Base-by-base conservation (phyloP, 352 stramenopile genomes). In the Globisporangium nodosum region DNA sequence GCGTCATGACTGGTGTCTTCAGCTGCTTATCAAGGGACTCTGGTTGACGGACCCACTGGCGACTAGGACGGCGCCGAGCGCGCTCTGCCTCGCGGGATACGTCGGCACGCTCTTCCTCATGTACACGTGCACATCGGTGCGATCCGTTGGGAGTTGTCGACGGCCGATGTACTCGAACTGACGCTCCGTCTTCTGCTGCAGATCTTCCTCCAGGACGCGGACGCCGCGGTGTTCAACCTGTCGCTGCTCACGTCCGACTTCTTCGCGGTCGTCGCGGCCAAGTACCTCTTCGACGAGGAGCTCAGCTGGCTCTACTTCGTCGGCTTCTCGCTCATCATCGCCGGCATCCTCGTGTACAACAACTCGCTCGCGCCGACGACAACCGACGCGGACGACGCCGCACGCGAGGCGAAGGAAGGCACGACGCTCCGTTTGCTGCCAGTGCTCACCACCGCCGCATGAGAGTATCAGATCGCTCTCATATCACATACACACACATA, bases 221-320 rank as follows among this genome's bases (percentile, higher is more conserved):
- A 99, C 81, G 92, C 96, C 9, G 96, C 95, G 11, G 70, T 98
- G 30, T 95, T 99, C 66, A 99, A 99, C 76, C 69, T 99, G 47
- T 98, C 90, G 12, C 68, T 99, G 55, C 91, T 99, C 64, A 97
- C 94, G 18, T 96, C 92, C 51, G 96, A 98, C 68, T 85, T 98
- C 42, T 99, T 97, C 73, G 92, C 93, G 0, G 90, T 99, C 50
- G 70, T 96, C 27, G 81, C 76, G 4, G 75, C 69, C 94, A 68
- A 96, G 94, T 89, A 88, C 74, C 54, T 97, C 71, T 87, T 85
- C 97, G 57, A 85, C 49, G 70, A 95, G 54, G 60, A 81, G 37
- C 71, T 96, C 42, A 82, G 64, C 54, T 75, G 61, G 52, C 69
- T 96, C 35, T 97, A 97, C 73, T 97, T 94, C 63, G 53, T 96